These are phyloP conservation scores for Yamadazyma jaroonii DNA, from an alignment of 1,139 yeast genomes.

Conservation along the genomic window DNA sequence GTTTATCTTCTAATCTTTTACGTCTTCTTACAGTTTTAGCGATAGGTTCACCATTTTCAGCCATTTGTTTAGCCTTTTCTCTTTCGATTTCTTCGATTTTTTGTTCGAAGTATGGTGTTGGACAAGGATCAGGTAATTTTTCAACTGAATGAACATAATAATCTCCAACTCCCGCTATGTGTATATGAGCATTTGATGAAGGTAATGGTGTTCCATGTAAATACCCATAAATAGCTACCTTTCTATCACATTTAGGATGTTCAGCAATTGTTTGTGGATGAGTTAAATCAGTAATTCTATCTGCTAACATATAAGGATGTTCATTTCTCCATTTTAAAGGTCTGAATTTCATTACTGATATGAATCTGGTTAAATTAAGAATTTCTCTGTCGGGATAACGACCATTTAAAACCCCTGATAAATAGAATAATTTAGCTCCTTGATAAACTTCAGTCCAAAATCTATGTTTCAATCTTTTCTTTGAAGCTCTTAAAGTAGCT, in stretches of 20 bases:
- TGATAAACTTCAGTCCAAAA: slow-evolving; percentile 99
- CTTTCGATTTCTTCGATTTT: slow-evolving; percentile 76
- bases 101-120: slow-evolving; percentile 91
- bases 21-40: slow-evolving; percentile 67
- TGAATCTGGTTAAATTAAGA: slow-evolving; percentile 84
- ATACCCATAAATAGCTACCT: slow-evolving; percentile 89
- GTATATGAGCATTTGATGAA: slow-evolving; percentile 71
- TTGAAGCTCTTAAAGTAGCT: slow-evolving; percentile 85
- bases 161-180: slow-evolving; percentile 96
- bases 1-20: slow-evolving; percentile 89
- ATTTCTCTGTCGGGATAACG: slow-evolving; percentile 97
- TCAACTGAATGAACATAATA: slow-evolving; percentile 72
- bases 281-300: slow-evolving; percentile 91
- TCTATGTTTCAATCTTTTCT: slow-evolving; percentile 87
- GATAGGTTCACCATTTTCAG: slow-evolving; percentile 53
- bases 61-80: slow-evolving; percentile 62
- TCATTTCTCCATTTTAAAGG: slow-evolving; percentile 99
- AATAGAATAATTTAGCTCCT: slow-evolving; percentile 93
- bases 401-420: slow-evolving; percentile 95
- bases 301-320: slow-evolving; percentile 91
- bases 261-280: slow-evolving; percentile 81
- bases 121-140: slow-evolving; percentile 96
- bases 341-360: slow-evolving; percentile 95
- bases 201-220: slow-evolving; percentile 91
- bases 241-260: slow-evolving; percentile 82